Evolutionary conservation across 2,329 filamentous ascomycete species (phyloP).

Genomic region (Beauveria varroae): DNA sequence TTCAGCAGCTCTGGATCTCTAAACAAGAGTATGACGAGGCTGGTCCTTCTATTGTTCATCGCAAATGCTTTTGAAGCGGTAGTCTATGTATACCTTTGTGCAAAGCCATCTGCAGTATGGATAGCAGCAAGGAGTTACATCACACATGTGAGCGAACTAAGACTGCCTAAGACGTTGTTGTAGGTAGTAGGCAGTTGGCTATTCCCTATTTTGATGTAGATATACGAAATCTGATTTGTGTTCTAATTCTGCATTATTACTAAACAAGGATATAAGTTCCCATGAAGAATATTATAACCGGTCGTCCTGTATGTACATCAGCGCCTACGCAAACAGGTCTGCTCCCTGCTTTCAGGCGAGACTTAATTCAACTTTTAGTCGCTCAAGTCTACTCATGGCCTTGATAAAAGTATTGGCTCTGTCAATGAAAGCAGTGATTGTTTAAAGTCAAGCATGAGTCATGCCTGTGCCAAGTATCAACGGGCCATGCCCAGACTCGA

Average conservation of each 20-base stretch:
- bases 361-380: not conserved
- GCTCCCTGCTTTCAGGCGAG: not conserved
- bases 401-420: not conserved
- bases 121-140: not conserved
- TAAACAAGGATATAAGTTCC: not conserved
- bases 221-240: not conserved
- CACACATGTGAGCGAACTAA: not conserved
- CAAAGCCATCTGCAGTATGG: not conserved
- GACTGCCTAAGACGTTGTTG: not conserved
- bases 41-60: constrained; percentile 97
- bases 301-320: not conserved
- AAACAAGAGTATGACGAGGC: constrained; percentile 99
- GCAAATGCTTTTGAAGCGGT: constrained; percentile 97
- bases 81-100: not conserved
- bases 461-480: constrained; percentile 23
- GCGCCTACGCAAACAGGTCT: not conserved
- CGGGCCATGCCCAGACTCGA: constrained; percentile 20
- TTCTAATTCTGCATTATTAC: not conserved
- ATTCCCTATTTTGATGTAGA: not conserved
- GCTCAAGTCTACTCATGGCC: not conserved
- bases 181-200: not conserved
- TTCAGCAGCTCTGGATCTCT: constrained; percentile 99
- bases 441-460: constrained; percentile 19
- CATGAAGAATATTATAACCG: not conserved
- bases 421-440: constrained; percentile 17